A percentile compares a stretch with the other conserved stretches of the same genome.
Conservation (phyloP, 1,284 basidiomycete species). For the Sanguinoderma infundibulare region DNA sequence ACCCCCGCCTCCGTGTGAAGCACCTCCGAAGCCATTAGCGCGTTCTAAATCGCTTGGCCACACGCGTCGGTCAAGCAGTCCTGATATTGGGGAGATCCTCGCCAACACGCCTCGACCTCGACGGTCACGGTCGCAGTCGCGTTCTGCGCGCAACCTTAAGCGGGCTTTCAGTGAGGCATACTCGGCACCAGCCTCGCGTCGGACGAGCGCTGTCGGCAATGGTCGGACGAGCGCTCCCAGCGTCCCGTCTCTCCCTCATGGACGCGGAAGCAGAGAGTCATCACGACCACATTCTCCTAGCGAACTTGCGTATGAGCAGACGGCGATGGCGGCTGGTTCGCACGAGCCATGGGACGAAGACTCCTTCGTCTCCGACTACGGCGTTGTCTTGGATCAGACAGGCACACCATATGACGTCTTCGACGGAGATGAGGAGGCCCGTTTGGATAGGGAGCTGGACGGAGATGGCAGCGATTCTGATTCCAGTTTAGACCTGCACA, state of each 20-base stretch:
- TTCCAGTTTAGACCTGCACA: conserved; percentile 77
- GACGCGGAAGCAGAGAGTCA: background rate
- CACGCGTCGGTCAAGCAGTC: conserved; percentile 38
- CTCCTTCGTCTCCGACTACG: conserved; percentile 37
- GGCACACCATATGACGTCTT: conserved; percentile 32
- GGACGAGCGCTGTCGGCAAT: conserved; percentile 12
- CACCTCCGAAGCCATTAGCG: conserved; percentile 9
- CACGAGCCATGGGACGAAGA: conserved; percentile 33
- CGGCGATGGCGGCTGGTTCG: conserved; percentile 8
- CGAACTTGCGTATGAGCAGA: conserved; percentile 19
- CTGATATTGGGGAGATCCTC: conserved; percentile 52
- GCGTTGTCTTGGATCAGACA: conserved; percentile 30
- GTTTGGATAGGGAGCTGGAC: conserved; percentile 41
- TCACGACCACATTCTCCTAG: conserved; percentile 15
- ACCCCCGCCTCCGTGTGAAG: conserved; percentile 10
- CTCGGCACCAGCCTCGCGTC: conserved; percentile 14
- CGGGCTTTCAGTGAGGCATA: conserved; percentile 25
- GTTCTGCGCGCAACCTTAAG: conserved; percentile 22
- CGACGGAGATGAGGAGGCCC: conserved; percentile 34
- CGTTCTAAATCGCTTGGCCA: conserved; percentile 10
- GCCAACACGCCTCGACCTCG: conserved; percentile 49
- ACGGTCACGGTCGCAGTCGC: conserved; percentile 29
- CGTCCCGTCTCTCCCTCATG: conserved; percentile 6
- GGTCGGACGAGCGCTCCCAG: conserved; percentile 13
- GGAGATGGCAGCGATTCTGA: conserved; percentile 56